Evolutionary conservation across 805 yeast genomes (phyloP), one percentile per base, ranked within the genome.

Genomic region (Myxozyma sirexii): DNA sequence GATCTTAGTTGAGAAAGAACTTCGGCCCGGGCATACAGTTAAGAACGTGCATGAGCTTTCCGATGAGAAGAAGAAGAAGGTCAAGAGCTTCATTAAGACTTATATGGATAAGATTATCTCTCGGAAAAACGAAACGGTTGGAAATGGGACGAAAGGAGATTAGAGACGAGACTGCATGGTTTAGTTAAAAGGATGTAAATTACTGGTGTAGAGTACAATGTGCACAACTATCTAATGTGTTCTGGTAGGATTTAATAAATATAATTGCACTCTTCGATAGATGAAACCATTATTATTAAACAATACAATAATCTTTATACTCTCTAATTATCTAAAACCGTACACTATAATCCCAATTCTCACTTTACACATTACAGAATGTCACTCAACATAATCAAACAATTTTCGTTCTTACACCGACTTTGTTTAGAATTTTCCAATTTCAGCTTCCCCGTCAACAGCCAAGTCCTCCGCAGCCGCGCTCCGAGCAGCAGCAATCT

Each of bases 1-100:
- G 63, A 74, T 77, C 0, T 76, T 94, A 45, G 82, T 85, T 0
- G 79, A 80, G 3, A 94, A 93, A 71, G 97, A 90, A 71, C 50
- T 80, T 57, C 80, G 79, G 59, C 62, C 67, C 3, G 76, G 72
- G 38, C 65, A 59, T 29, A 47, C 31, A 4, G 61, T 72, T 29
- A 73, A 74, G 54, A 74, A 76, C 12, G 87, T 90, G 1, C 66
- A 68, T 13, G 86, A 84, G 58, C 77, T 89, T 42, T 82, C 81
- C 23, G 78, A 78, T n/a, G 87, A 83, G 23, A 89, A 89, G 72
- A 76, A 82, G 64, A 78, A 80, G 66, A 91, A 92, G 70, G 79
- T 91, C 27, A 86, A 87, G 71, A 78, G 71, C 29, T 93, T 87
- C 70, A 79, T 83, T 13, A 79, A 78, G 47, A 72, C 70, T 1